Percentiles rank a stretch among this genome's conserved stretches.
These are phyloP conservation scores for Alternaria hordeiaustralica DNA, from an alignment of 2,329 filamentous ascomycete species.

Conservation along the genomic window DNA sequence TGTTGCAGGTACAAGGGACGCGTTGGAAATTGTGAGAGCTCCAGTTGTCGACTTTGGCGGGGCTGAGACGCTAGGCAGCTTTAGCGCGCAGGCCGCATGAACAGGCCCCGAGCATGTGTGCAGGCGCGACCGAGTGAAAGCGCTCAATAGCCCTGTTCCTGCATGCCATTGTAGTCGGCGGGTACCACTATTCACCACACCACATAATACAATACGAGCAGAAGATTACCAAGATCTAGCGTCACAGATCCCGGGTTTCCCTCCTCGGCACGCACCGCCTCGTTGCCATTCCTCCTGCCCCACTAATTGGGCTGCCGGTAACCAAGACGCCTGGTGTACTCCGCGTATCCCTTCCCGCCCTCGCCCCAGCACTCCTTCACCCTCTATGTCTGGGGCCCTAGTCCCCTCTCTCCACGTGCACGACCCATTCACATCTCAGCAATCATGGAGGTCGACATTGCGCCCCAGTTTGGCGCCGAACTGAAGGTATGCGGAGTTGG, in stretches of 20 bases:
- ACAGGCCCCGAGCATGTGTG: constrained; percentile 15
- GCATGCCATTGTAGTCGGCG: not conserved
- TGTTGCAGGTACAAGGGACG: not conserved
- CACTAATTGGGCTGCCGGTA: constrained; percentile 34
- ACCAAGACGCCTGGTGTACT: constrained; percentile 20
- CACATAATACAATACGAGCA: not conserved
- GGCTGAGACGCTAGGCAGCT: constrained; percentile 33
- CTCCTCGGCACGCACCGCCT: constrained; percentile 35
- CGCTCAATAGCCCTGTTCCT: constrained; percentile 9
- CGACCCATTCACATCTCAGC: constrained; percentile 17
- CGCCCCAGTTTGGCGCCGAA: constrained; percentile 89
- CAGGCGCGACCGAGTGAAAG: constrained; percentile 17
- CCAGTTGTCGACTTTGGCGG: constrained; percentile 31
- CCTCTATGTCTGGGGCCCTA: constrained; percentile 36
- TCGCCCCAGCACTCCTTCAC: constrained; percentile 22
- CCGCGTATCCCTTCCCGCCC: constrained; percentile 30
- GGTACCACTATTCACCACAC: not conserved
- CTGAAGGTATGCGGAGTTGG: constrained; percentile 72
- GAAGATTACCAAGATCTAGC: not conserved
- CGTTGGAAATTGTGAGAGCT: constrained; percentile 24
- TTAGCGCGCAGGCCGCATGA: constrained; percentile 29
- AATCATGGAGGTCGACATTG: constrained; percentile 80
- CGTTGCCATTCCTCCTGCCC: constrained; percentile 34
- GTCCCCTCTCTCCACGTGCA: constrained; percentile 24
- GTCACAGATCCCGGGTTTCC: constrained; percentile 26